phyloP scores from a whole-genome alignment of 2,329 filamentous ascomycete genomes.

The Claviceps purpurea region DNA sequence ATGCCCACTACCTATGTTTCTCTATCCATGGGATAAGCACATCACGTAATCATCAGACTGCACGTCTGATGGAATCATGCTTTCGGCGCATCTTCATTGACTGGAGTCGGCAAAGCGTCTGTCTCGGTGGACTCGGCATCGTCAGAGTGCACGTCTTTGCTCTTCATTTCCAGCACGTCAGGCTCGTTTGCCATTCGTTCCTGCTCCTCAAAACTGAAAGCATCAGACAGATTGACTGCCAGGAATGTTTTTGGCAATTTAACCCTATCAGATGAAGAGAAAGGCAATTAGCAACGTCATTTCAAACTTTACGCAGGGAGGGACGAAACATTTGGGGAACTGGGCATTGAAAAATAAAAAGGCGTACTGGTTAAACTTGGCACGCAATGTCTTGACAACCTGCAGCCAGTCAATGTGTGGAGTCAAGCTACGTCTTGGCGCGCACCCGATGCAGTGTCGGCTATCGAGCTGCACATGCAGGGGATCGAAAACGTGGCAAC shows the following conservation, averaged over 20 bases:
- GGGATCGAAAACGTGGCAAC: constrained; percentile 92
- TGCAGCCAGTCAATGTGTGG: constrained; percentile 91
- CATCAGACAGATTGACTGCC: constrained; percentile 50
- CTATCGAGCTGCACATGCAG: constrained; percentile 93
- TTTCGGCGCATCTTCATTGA: not conserved
- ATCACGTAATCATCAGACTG: not conserved
- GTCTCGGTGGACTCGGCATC: not conserved
- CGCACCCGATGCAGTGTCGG: constrained; percentile 90
- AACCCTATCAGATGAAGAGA: constrained; percentile 28
- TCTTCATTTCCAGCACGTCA: constrained; percentile 36
- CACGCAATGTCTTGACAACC: constrained; percentile 87
- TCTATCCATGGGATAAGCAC: not conserved
- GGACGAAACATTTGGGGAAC: not conserved
- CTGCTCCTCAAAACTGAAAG: constrained; percentile 44
- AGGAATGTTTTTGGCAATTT: constrained; percentile 54
- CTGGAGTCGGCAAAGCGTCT: not conserved
- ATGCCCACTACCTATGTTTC: not conserved
- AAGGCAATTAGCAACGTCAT: not conserved
- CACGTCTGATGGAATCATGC: not conserved
- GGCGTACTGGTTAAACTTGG: constrained; percentile 83
- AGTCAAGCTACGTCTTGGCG: constrained; percentile 78
- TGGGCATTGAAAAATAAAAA: not conserved
- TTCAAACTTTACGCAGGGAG: not conserved
- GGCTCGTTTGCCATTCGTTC: constrained; percentile 36
- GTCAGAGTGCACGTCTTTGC: constrained; percentile 16